Conservation (phyloP, 371 early-diverging fungal species). For the Apophysomyces ossiformis region DNA sequence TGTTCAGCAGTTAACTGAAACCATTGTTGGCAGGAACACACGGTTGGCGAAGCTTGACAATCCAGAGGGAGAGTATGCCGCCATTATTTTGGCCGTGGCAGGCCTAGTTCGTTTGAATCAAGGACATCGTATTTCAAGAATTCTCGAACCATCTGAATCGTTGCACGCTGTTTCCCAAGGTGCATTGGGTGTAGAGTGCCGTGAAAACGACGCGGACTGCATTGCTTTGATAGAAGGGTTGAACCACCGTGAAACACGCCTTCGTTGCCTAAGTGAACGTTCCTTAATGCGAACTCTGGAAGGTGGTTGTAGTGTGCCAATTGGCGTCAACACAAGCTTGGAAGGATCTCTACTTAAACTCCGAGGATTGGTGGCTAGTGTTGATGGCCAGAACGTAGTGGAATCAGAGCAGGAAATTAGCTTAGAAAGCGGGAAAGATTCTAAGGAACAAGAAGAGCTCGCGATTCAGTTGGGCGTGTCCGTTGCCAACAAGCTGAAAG, state of each 20-base stretch:
- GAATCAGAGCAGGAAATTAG: slow-evolving; percentile 49
- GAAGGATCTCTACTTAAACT: slow-evolving; percentile 51
- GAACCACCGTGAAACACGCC: slow-evolving; percentile 68
- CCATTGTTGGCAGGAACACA: slow-evolving; percentile 66
- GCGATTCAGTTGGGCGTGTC: slow-evolving; percentile 31
- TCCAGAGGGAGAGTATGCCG: slow-evolving; percentile 71
- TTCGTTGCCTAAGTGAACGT: slow-evolving; percentile 86
- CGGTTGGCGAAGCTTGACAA: slow-evolving; percentile 89
- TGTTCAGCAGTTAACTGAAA: too few relatives aligned
- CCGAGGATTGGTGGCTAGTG: slow-evolving; percentile 67
- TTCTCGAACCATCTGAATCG: slow-evolving; percentile 65
- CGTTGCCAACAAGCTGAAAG: slow-evolving; percentile 35
- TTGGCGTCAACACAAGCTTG: slow-evolving; percentile 83
- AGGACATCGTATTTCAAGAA: slow-evolving; percentile 73
- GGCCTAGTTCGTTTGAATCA: slow-evolving; percentile 80
- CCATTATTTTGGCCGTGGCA: slow-evolving; percentile 89
- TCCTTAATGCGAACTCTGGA: slow-evolving; percentile 88
- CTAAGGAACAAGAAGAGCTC: slow-evolving; percentile 34
- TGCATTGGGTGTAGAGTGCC: slow-evolving; percentile 88
- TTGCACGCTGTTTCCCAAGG: slow-evolving; percentile 97
- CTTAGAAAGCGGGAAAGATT: slow-evolving; percentile 35
- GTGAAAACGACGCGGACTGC: slow-evolving; percentile 65
- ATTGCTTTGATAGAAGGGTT: slow-evolving; percentile 58
- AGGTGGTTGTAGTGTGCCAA: slow-evolving; percentile 97
- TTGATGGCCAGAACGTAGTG: slow-evolving; percentile 69